A percentile compares a stretch with the other conserved stretches of the same genome.
phyloP scores from a whole-genome alignment of 768 basidiomycete species.

The Clathrus columnatus region DNA sequence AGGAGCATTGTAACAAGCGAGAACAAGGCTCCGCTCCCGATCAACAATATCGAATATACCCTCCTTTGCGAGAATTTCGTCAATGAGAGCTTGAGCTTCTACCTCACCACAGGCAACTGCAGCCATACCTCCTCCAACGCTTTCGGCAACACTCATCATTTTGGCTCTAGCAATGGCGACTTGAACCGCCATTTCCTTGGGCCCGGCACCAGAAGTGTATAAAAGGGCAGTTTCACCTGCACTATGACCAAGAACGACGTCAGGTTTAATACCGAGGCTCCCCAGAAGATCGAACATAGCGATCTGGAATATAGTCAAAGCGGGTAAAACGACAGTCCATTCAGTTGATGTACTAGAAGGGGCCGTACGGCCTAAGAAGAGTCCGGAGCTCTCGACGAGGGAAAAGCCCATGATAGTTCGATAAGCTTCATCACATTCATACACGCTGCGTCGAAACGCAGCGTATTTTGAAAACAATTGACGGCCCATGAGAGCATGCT shows the following conservation, averaged over 20 bases:
- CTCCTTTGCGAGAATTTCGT: conserved; percentile 16
- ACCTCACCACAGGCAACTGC: background rate
- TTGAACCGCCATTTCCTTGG: conserved; percentile 10
- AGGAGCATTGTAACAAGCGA: conserved; percentile 6
- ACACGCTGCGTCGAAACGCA: conserved; percentile 30
- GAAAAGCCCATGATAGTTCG: conserved; percentile 25
- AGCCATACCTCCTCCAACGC: conserved; percentile 8
- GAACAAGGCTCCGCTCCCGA: background rate
- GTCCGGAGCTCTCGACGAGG: conserved; percentile 26
- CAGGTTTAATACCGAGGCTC: conserved; percentile 28
- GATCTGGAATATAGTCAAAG: conserved; percentile 38
- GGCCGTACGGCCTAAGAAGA: conserved; percentile 27
- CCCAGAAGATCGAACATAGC: conserved; percentile 34
- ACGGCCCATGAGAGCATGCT: conserved; percentile 30
- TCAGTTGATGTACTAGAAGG: conserved; percentile 19
- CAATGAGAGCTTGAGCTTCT: conserved; percentile 2
- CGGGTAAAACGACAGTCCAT: conserved; percentile 28
- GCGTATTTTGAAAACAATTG: conserved; percentile 24
- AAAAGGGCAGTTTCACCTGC: conserved; percentile 11
- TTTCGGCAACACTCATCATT: conserved; percentile 9
- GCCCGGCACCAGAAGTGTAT: conserved; percentile 6
- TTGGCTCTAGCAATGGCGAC: conserved; percentile 9
- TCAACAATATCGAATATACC: conserved; percentile 11
- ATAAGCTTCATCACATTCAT: conserved; percentile 30
- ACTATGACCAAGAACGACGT: conserved; percentile 33